A percentile compares a stretch with the other conserved stretches of the same genome.
phyloP scores from a whole-genome alignment of 257 asterid genomes.

The Solanum appendiculatum region DNA sequence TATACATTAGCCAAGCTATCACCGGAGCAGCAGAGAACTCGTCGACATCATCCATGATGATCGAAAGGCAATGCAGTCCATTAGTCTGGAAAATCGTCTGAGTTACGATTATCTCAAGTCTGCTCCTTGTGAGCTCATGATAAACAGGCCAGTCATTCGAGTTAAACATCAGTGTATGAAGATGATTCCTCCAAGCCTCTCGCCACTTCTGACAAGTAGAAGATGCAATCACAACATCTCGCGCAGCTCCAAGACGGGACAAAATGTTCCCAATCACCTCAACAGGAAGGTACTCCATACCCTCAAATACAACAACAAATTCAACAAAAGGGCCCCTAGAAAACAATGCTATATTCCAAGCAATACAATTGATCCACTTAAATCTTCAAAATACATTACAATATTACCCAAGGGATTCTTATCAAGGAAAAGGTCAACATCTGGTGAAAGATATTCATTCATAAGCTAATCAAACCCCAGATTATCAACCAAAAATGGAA shows the following conservation, averaged over 20 bases:
- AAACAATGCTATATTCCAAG: conserved; percentile 9
- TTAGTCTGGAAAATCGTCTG: conserved; percentile 69
- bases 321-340: not conserved
- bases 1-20: conserved; percentile 88
- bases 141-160: conserved; percentile 80
- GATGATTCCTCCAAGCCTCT: conserved; percentile 77
- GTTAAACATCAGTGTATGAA: conserved; percentile 57
- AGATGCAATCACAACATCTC: conserved; percentile 78
- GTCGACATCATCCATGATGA: conserved; percentile 76
- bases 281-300: conserved; percentile 81
- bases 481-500: conserved; percentile 3
- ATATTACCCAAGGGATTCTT: conserved; percentile 5
- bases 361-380: conserved; percentile 8
- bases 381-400: not conserved
- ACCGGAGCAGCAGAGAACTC: conserved; percentile 82
- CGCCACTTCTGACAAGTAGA: conserved; percentile 82
- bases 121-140: conserved; percentile 47
- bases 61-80: conserved; percentile 57
- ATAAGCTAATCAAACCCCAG: conserved; percentile 8
- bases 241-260: conserved; percentile 70
- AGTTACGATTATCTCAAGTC: conserved; percentile 73
- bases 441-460: conserved; percentile 1
- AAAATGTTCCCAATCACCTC: conserved; percentile 87
- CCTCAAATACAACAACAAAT: conserved; percentile 8
- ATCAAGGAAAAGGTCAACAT: conserved; percentile 10